These are phyloP conservation scores for Aspergillus funiculosus DNA, from an alignment of 495 filamentous ascomycete species.

Conservation along the genomic window DNA sequence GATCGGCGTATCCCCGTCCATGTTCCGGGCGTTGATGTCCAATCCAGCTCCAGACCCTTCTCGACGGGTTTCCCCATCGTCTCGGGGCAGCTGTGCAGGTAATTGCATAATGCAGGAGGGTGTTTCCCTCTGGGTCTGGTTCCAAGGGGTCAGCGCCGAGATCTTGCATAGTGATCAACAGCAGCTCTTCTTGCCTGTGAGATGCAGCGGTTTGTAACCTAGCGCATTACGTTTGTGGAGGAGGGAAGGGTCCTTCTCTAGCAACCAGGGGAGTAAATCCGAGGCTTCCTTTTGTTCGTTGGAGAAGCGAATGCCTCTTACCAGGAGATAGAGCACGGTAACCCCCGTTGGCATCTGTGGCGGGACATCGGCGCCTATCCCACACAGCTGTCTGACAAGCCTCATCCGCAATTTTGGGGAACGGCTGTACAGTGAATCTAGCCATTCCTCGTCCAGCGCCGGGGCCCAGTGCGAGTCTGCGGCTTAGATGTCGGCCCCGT, in stretches of 20 bases:
- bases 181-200: neutral
- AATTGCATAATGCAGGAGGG: neutral
- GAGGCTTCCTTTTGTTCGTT: neutral
- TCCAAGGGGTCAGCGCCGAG: neutral
- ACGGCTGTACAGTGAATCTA: no score
- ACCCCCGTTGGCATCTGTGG: neutral
- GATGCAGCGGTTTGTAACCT: neutral
- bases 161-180: neutral
- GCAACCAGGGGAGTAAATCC: neutral
- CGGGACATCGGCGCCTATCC: neutral
- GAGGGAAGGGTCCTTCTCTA: neutral
- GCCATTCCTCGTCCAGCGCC: no score
- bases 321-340: neutral
- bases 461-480: no score
- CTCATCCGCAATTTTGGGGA: no score
- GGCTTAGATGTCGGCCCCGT: no score
- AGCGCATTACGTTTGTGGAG: neutral
- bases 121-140: constrained; percentile 1
- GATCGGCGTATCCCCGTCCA: neutral
- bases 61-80: no score
- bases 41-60: neutral
- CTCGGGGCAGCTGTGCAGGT: no score
- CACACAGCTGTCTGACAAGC: neutral
- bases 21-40: constrained; percentile 8
- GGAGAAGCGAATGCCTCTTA: neutral